phyloP scores from a whole-genome alignment of 2,329 filamentous ascomycete species.

The Huntiella savannae region DNA sequence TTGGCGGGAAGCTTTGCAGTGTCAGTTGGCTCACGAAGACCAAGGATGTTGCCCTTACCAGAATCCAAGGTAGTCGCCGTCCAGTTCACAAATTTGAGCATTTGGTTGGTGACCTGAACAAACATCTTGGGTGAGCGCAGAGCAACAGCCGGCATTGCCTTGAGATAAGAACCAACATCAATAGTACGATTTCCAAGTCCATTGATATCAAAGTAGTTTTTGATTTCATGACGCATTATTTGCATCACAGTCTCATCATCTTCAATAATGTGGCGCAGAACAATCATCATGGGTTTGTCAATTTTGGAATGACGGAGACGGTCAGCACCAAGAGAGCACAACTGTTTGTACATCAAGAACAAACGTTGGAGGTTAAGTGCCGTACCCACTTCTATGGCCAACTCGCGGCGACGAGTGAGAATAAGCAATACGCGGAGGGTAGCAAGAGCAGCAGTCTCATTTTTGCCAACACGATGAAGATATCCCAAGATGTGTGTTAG shows the following conservation, averaged over 20 bases:
- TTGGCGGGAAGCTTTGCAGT: not conserved
- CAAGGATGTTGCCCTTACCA: conserved; percentile 10
- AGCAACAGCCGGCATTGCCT: conserved; percentile 59
- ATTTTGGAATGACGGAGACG: conserved; percentile 41
- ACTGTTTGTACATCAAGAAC: conserved; percentile 89
- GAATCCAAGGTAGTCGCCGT: conserved; percentile 1
- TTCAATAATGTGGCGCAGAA: conserved; percentile 82
- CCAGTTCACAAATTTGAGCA: conserved; percentile 34
- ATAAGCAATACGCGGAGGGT: conserved; percentile 71
- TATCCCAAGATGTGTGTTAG: conserved; percentile 66
- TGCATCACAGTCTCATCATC: conserved; percentile 82
- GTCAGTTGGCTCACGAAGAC: conserved; percentile 3
- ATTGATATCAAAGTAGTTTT: conserved; percentile 47
- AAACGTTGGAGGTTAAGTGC: conserved; percentile 77
- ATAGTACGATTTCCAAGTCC: conserved; percentile 32
- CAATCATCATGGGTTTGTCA: conserved; percentile 53
- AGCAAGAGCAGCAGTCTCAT: conserved; percentile 66
- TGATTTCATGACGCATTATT: conserved; percentile 80
- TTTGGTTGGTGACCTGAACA: conserved; percentile 70
- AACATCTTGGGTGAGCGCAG: conserved; percentile 72
- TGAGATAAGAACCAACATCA: conserved; percentile 56
- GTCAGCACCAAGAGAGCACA: conserved; percentile 59
- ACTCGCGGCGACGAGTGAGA: conserved; percentile 56
- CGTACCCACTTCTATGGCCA: conserved; percentile 62
- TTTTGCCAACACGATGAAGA: conserved; percentile 71